phyloP scores from a whole-genome alignment of 2,329 filamentous ascomycete genomes.

The Monilinia laxa region DNA sequence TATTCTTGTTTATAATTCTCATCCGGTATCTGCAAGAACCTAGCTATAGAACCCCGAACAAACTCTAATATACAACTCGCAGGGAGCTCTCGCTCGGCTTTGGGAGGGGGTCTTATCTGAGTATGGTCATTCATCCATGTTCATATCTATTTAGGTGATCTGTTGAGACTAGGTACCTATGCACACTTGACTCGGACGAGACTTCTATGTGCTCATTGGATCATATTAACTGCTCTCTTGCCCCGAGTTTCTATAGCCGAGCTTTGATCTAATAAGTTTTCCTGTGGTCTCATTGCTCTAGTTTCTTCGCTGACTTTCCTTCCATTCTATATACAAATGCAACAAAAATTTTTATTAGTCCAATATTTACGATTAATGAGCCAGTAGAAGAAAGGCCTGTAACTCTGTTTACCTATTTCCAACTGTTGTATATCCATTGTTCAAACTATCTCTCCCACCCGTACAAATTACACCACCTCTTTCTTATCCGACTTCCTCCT shows the following conservation, averaged over 20 bases:
- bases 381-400: neutral
- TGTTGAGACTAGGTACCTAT: too few species aligned
- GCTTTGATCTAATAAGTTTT: neutral
- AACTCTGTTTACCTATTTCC: neutral
- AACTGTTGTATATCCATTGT: neutral
- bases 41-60: too few species aligned
- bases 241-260: neutral
- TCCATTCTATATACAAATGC: neutral
- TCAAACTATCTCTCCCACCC: neutral
- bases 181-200: too few species aligned
- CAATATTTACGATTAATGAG: neutral
- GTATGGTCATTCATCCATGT: too few species aligned
- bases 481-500: slow-evolving; percentile 8
- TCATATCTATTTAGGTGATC: too few species aligned
- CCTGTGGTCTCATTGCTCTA: neutral
- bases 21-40: too few species aligned
- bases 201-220: too few species aligned
- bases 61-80: too few species aligned
- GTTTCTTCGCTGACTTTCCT: neutral
- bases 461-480: neutral
- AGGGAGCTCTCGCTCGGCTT: too few species aligned
- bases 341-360: neutral
- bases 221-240: too few species aligned
- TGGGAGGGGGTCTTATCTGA: too few species aligned
- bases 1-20: too few species aligned